Evolutionary conservation across 2,329 filamentous ascomycete genomes (phyloP), one percentile per base, ranked within the genome.

Genomic region (Alternaria longipes): DNA sequence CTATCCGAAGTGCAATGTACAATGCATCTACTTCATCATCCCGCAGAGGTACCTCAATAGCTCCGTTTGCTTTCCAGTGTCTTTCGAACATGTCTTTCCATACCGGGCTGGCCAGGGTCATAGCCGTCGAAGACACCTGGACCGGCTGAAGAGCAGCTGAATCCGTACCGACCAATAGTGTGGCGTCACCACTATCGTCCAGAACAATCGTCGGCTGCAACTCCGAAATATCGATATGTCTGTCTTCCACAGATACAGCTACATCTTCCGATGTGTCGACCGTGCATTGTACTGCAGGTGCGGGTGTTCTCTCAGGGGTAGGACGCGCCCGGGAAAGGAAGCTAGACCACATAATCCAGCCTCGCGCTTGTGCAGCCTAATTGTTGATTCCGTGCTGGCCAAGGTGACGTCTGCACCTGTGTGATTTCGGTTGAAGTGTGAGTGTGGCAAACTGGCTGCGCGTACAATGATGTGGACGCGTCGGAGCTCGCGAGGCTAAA

Each of bases 41-140:
- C 9, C 34, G 75, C 14, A 76, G 64, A 3, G 64, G 58, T 26
- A 79, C 60, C 51, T 75, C 68, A n/a, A 56, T 56, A 6, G 55
- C 50, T 9, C 56, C 42, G 40, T 64, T 64, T 40, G 67, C 64
- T 4, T 41, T 54, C 49, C 52, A 69, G 22, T 54, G 54, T 8
- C 46, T 56, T 34, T 56, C 54, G 22, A 71, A 62, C 64, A 71
- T 71, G 7, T 57, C 60, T 24, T 61, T 62, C 68, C 68, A 72
- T 5, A 68, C 62, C 5, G 66, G 62, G 51, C 70, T 70, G 12
- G 62, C 71, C 3, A 62, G 50, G n/a, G 54, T 55, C 54, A 72
- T 63, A 11, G 42, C 58, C 5, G 54, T 50, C 34, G 54, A 55
- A 8, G 67, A 69, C 4, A 60, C 63, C 32, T 55, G 46, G 38